phyloP scores from a whole-genome alignment of 2,329 filamentous ascomycete genomes.

The Tolypocladium sp. region DNA sequence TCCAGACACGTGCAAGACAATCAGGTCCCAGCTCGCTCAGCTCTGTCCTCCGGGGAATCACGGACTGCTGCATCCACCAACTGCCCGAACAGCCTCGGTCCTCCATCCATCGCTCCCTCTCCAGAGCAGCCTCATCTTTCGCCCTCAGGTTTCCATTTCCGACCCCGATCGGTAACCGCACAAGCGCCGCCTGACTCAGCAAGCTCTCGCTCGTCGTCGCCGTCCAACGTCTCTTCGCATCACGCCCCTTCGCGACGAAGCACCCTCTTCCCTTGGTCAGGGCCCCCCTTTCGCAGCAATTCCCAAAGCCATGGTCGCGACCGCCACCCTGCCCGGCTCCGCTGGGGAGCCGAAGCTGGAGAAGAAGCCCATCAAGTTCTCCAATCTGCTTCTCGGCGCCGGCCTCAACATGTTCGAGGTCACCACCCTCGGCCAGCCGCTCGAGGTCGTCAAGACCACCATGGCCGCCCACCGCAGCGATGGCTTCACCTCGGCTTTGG shows the following conservation, averaged over 20 bases:
- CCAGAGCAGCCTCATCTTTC: constrained; percentile 7
- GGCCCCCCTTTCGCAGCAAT: constrained; percentile 54
- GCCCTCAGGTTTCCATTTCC: neutral
- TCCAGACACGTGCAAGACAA: neutral
- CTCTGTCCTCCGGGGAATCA: neutral
- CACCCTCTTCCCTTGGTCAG: constrained; percentile 97
- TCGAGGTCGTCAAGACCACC: constrained; percentile 99
- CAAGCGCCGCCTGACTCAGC: constrained; percentile 1
- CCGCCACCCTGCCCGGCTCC: constrained; percentile 43
- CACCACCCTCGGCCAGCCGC: constrained; percentile 60
- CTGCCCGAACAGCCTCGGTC: constrained; percentile 3
- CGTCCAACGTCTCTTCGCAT: constrained; percentile 14
- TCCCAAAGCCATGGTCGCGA: constrained; percentile 53
- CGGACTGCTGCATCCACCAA: constrained; percentile 1
- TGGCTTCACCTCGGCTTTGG: constrained; percentile 71
- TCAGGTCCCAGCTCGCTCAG: neutral
- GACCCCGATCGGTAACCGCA: neutral
- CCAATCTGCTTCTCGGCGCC: constrained; percentile 89
- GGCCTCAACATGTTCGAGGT: constrained; percentile 95
- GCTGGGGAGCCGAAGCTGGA: constrained; percentile 52
- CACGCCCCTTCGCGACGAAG: constrained; percentile 59
- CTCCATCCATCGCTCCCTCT: constrained; percentile 4
- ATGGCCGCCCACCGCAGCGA: constrained; percentile 96
- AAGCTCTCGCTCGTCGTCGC: neutral
- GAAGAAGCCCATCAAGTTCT: constrained; percentile 99